Conservation (phyloP, 169 alveolate genomes). For the Blepharisma undulans region DNA sequence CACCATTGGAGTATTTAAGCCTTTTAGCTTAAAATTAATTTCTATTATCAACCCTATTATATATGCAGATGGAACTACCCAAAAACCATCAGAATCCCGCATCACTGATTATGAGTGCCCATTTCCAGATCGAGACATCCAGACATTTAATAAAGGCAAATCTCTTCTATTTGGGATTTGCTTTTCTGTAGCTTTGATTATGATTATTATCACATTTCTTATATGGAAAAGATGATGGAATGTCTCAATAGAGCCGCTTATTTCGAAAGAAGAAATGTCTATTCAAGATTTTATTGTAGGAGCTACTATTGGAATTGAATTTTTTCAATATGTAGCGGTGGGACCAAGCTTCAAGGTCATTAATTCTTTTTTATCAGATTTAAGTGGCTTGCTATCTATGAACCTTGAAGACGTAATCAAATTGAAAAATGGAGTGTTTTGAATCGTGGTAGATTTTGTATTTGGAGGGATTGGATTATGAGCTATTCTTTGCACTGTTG, state of each 20-base stretch:
- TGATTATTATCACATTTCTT: background rate
- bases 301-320: background rate
- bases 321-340: slow-evolving; percentile 32
- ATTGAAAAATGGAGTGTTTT: background rate
- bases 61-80: background rate
- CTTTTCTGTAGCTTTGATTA: background rate
- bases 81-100: background rate
- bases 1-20: background rate
- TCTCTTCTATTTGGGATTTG: background rate
- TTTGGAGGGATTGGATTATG: background rate
- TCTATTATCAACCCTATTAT: background rate
- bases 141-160: background rate
- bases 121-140: background rate
- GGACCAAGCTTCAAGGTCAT: background rate
- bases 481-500: background rate
- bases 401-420: background rate
- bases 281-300: slow-evolving; percentile 4
- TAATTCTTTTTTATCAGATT: background rate
- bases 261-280: background rate
- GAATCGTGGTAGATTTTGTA: background rate
- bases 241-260: background rate
- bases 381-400: background rate
- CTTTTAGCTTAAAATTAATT: slow-evolving; percentile 1
- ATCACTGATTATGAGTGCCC: slow-evolving; percentile 12
- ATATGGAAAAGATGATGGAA: background rate